Conservation (phyloP, 2,329 filamentous ascomycete genomes). For the Myriosclerotinia scirpicola region DNA sequence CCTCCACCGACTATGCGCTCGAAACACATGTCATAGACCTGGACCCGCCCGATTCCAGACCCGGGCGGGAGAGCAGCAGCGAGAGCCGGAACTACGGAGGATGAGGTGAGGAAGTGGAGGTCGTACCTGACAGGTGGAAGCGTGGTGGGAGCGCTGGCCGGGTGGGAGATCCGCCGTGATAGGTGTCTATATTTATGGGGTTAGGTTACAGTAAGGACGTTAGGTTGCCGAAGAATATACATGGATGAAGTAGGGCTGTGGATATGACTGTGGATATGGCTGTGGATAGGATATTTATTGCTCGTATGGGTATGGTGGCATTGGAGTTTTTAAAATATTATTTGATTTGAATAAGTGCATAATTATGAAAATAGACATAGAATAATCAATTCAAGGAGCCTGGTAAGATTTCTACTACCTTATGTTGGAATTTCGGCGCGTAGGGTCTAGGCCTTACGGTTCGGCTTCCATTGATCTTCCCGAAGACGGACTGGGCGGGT, state of each 20-base stretch:
- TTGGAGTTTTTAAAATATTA: background rate
- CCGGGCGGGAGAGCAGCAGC: constrained; percentile 2
- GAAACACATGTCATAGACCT: constrained; percentile 9
- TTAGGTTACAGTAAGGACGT: background rate
- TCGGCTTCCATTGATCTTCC: background rate
- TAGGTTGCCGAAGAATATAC: constrained; percentile 7
- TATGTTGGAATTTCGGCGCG: background rate
- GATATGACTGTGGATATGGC: background rate
- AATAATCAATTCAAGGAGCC: background rate
- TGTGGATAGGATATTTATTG: constrained; percentile 13
- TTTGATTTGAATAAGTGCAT: background rate
- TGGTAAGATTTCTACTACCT: background rate
- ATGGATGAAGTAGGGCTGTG: background rate
- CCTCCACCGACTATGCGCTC: background rate
- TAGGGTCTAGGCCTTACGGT: background rate
- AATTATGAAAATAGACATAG: background rate
- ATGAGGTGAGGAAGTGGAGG: constrained; percentile 13
- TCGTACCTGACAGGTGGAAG: constrained; percentile 19
- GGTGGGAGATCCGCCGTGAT: constrained; percentile 10
- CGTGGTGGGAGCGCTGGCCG: constrained; percentile 17
- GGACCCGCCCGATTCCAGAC: constrained; percentile 15
- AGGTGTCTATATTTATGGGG: constrained; percentile 17
- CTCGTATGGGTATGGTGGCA: constrained; percentile 10
- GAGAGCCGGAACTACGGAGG: background rate
- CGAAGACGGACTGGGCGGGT: constrained; percentile 10